Conservation (phyloP, 768 basidiomycete species). For the Leccinum barrowsii region DNA sequence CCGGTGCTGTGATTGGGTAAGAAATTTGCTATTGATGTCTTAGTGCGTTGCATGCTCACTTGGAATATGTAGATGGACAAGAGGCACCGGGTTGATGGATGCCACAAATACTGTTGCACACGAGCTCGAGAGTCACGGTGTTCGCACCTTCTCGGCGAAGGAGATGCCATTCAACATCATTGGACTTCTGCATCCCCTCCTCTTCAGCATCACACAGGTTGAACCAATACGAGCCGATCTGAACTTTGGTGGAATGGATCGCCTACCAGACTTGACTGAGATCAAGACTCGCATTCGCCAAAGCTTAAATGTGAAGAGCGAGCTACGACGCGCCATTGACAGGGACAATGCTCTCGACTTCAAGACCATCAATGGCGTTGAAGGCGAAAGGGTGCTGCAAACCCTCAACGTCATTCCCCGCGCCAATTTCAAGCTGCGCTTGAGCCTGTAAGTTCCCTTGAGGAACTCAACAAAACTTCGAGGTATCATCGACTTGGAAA, state of each 20-base stretch:
- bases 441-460: conserved; percentile 65
- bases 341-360: conserved; percentile 96
- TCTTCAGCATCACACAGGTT: conserved; percentile 99
- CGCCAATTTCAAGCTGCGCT: conserved; percentile 91
- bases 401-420: conserved; percentile 92
- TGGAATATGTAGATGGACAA: conserved; percentile 66
- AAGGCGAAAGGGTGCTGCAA: conserved; percentile 92
- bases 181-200: conserved; percentile 96
- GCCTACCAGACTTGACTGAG: conserved; percentile 92
- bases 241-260: conserved; percentile 93
- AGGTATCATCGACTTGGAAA: conserved; percentile 91
- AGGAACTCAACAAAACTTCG: conserved; percentile 72
- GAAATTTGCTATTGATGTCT: conserved; percentile 21
- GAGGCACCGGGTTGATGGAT: conserved; percentile 96
- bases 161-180: conserved; percentile 99
- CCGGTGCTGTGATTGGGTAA: conserved; percentile 96
- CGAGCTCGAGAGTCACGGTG: conserved; percentile 87
- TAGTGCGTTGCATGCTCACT: too few species aligned
- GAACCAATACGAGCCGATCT: conserved; percentile 99
- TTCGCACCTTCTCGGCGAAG: conserved; percentile 97
- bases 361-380: conserved; percentile 83
- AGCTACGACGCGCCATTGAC: conserved; percentile 88
- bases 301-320: conserved; percentile 79
- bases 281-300: conserved; percentile 84
- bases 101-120: conserved; percentile 94